phyloP scores from a whole-genome alignment of 2,329 filamentous ascomycete species.

The Aspergillus puulaauensis region DNA sequence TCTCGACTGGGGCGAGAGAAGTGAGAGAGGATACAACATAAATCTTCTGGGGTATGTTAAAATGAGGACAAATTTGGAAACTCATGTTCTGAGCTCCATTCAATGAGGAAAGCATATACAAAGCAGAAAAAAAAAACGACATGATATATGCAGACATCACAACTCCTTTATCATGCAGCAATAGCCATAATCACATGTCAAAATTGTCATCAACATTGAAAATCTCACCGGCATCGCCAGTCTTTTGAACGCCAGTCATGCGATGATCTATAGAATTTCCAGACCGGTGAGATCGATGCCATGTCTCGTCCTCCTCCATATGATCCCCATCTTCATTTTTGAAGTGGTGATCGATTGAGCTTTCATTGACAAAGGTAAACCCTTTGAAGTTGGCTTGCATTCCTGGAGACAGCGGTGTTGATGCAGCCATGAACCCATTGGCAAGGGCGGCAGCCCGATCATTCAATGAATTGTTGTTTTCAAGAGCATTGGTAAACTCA shows the following conservation, averaged over 20 bases:
- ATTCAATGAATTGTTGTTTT: conserved; percentile 83
- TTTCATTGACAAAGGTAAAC: conserved; percentile 99
- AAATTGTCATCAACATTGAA: conserved; percentile 47
- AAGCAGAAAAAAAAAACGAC: conserved; percentile 20
- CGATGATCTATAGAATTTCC: conserved; percentile 37
- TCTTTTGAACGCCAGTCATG: conserved; percentile 46
- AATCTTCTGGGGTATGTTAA: conserved; percentile 10
- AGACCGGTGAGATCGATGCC: conserved; percentile 34
- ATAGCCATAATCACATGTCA: conserved; percentile 43
- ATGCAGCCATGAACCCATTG: conserved; percentile 75
- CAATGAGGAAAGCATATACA: conserved; percentile 33
- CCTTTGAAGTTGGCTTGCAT: conserved; percentile 98
- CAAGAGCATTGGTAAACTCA: conserved; percentile 93
- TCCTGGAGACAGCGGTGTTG: conserved; percentile 88
- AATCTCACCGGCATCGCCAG: conserved; percentile 39
- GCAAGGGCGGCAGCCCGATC: conserved; percentile 85
- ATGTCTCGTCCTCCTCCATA: conserved; percentile 44
- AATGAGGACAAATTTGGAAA: conserved; percentile 10
- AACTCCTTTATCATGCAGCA: conserved; percentile 40
- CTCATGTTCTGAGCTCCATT: conserved; percentile 21
- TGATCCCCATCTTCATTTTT: conserved; percentile 36
- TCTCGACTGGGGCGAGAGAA: not conserved
- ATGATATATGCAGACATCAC: conserved; percentile 32
- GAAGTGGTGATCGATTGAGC: conserved; percentile 70
- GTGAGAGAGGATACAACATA: conserved; percentile 3